Percentiles rank a stretch among this genome's conserved stretches.
phyloP scores from a whole-genome alignment of 768 basidiomycete genomes.

The Trametes sanguinea region DNA sequence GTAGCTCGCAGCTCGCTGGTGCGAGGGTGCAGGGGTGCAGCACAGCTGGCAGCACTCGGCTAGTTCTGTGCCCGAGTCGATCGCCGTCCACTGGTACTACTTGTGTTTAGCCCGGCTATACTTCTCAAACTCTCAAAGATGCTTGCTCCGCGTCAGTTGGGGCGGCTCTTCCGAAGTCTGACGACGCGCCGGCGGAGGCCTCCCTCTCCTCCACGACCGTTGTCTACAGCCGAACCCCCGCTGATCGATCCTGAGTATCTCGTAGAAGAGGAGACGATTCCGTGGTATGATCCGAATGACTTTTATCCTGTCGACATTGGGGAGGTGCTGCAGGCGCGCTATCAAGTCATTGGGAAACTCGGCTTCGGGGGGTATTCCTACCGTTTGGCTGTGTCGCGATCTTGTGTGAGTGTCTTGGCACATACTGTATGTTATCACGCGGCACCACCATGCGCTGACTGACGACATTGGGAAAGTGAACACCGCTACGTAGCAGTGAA shows the following conservation, averaged over 20 bases:
- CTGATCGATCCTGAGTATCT: neutral
- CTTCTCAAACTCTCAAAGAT: neutral
- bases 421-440: neutral
- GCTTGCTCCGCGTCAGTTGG: neutral
- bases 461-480: neutral
- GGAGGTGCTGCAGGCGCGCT: conserved; percentile 33
- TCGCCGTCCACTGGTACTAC: no score
- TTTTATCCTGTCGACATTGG: conserved; percentile 37
- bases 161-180: neutral
- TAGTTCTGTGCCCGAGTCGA: no score
- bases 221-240: neutral
- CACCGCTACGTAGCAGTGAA: conserved; percentile 11
- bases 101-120: no score
- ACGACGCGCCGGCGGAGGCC: neutral
- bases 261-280: conserved; percentile 33
- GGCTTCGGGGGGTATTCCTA: conserved; percentile 34
- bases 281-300: conserved; percentile 22
- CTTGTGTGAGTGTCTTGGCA: conserved; percentile 26
- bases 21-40: no score
- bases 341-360: conserved; percentile 38
- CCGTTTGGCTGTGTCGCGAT: conserved; percentile 28
- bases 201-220: neutral
- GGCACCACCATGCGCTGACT: conserved; percentile 14
- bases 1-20: no score
- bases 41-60: no score